Base-by-base conservation (phyloP, 176 grass and related monocot genomes). In the Tillandsia leiboldiana region DNA sequence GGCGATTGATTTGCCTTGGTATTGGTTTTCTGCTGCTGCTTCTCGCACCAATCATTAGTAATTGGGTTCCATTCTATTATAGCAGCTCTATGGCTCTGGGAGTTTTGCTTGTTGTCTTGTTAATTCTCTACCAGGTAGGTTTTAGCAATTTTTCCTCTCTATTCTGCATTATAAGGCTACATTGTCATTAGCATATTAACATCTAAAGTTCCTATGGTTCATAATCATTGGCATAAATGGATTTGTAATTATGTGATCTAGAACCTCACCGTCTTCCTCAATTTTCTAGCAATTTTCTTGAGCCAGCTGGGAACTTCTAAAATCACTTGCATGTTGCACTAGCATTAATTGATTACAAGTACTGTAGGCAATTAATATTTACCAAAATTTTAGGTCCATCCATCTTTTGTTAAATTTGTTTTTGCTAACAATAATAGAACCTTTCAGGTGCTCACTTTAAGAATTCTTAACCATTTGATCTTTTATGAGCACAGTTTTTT, bases 21-120 rank as follows among this genome's bases (percentile, higher is more conserved):
- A 75, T 99, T 71, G 89, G 94, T 53, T 83, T 93, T 81, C 2
- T 86, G 15, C 73, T 99, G 56, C 66, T 99, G 33, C 81, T 92
- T 48, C 53, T 85, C 48, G 91, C 94, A 13, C 89, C 94, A 12
- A 72, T 79, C 72, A 79, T 97, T 72, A 99, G 94, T 64, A 87
- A 87, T 64, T 99, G 94, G 89, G 87, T 79, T 66, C 94, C 89
- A 4, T 99, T 93, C 75, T 93, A 90, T 75, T 99, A 99, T 83
- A 87, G 86, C 63, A 99, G 89, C 59, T 99, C 89, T 73, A 99
- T 99, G 94, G 87, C 80, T 50, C 76, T 99, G 59, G 94, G 89
- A 23, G 72, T 99, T 70, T 28, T 93, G 7, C 89, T 93, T 61
- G 84, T 99, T 83, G 74, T 99, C 56, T 82, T 99, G 67, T 84